Conservation (phyloP, 768 basidiomycete genomes). For the Scleroderma bovista region DNA sequence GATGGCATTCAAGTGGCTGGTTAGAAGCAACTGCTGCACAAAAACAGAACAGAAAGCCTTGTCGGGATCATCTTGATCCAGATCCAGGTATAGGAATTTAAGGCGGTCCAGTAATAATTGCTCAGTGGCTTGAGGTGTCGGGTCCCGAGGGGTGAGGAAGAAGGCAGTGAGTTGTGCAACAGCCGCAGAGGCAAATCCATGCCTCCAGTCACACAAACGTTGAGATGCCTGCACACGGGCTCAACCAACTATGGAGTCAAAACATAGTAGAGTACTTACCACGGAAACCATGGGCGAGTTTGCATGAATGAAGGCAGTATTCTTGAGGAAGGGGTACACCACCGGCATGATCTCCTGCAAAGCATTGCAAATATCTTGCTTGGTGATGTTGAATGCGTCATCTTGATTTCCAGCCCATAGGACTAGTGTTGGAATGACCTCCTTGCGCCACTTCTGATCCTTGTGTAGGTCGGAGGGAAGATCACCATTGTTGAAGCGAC, state of each 20-base stretch:
- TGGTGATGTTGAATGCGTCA: not conserved
- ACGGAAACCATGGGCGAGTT: not conserved
- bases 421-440: not conserved
- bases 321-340: not conserved
- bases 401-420: not conserved
- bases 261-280: too few relatives aligned
- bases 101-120: not conserved
- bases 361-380: not conserved
- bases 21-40: not conserved
- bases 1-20: constrained; percentile 1
- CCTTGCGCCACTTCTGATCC: not conserved
- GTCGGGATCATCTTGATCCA: not conserved
- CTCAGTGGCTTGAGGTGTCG: not conserved
- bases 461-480: not conserved
- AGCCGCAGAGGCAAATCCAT: not conserved
- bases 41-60: not conserved
- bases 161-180: not conserved
- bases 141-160: not conserved
- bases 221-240: not conserved
- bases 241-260: not conserved
- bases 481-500: not conserved
- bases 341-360: not conserved
- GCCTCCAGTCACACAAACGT: not conserved
- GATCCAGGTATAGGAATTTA: not conserved
- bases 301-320: not conserved